These are phyloP conservation scores for Leptodontidium sp. DNA, from an alignment of 2,329 filamentous ascomycete species.

Conservation along the genomic window DNA sequence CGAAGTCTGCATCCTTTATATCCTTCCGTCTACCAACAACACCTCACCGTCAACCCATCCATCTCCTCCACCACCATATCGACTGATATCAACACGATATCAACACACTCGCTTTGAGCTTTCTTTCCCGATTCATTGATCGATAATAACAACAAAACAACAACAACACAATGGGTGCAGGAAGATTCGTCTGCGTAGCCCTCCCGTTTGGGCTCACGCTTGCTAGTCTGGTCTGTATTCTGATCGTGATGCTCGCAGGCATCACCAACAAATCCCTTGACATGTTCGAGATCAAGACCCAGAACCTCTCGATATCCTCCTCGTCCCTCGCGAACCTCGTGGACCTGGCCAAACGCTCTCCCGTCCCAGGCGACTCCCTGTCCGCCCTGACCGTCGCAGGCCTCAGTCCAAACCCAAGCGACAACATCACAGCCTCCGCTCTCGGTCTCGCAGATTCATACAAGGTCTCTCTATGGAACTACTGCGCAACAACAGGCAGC, in stretches of 20 bases:
- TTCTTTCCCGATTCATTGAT: not conserved
- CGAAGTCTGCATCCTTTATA: not conserved
- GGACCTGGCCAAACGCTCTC: conserved; percentile 34
- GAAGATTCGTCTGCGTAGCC: conserved; percentile 85
- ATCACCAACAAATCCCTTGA: conserved; percentile 64
- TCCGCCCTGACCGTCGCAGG: conserved; percentile 39
- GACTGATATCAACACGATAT: conserved; percentile 7
- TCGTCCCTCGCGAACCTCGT: conserved; percentile 37
- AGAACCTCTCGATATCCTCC: conserved; percentile 57
- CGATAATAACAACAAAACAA: conserved; percentile 4
- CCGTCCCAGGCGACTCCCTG: conserved; percentile 22
- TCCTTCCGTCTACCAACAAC: not conserved
- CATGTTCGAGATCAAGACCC: conserved; percentile 68
- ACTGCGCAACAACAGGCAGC: conserved; percentile 68
- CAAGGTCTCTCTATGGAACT: conserved; percentile 85
- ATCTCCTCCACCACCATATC: not conserved
- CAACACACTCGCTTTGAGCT: conserved; percentile 17
- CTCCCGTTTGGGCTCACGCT: conserved; percentile 85
- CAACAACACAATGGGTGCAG: conserved; percentile 65
- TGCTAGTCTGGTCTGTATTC: conserved; percentile 75
- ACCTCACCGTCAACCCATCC: not conserved
- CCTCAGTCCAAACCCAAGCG: conserved; percentile 38
- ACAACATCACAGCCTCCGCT: conserved; percentile 63
- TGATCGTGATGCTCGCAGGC: conserved; percentile 64
- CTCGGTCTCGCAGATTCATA: conserved; percentile 75